Evolutionary conservation across 345 rosid species (phyloP).

Genomic region (Salix purpurea): DNA sequence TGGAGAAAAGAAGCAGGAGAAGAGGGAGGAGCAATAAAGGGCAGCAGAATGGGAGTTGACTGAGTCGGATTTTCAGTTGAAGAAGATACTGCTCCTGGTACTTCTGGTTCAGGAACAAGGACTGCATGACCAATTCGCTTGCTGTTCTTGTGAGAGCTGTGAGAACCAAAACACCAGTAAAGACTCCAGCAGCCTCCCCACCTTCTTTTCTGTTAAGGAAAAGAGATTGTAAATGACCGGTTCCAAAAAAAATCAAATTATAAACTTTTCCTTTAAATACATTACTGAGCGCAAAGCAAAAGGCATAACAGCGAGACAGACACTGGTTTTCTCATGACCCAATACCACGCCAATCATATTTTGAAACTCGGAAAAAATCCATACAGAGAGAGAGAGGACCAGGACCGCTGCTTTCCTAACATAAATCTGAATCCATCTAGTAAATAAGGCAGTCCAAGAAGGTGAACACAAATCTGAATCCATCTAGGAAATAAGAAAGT

Average conservation of each 20-base stretch:
- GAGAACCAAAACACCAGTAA: slow-evolving; percentile 74
- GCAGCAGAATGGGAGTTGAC: slow-evolving; percentile 46
- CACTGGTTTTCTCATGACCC: too few relatives aligned
- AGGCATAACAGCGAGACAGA: too few relatives aligned
- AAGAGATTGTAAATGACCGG: slow-evolving; percentile 1
- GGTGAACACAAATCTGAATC: too few relatives aligned
- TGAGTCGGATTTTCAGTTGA: slow-evolving; percentile 37
- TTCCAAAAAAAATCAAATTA: slow-evolving; percentile 1
- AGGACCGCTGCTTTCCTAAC: too few relatives aligned
- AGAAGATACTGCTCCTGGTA: slow-evolving; percentile 35
- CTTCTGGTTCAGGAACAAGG: slow-evolving; percentile 59
- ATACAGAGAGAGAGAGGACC: too few relatives aligned
- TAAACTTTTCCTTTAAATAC: too few relatives aligned
- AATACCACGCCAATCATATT: too few relatives aligned
- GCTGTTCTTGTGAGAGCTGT: slow-evolving; percentile 59
- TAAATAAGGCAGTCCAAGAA: too few relatives aligned
- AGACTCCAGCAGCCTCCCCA: slow-evolving; percentile 86
- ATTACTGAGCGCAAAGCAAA: too few relatives aligned
- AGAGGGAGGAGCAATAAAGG: slow-evolving; percentile 91
- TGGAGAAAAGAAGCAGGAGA: slow-evolving; percentile 89
- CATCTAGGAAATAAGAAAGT: too few relatives aligned
- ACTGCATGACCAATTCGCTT: slow-evolving; percentile 84
- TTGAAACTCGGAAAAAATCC: too few relatives aligned
- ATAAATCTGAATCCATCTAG: too few relatives aligned
- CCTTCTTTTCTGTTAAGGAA: slow-evolving; percentile 58